Conservation (phyloP, 352 stramenopile species). For the Phytophthora colocasiae region DNA sequence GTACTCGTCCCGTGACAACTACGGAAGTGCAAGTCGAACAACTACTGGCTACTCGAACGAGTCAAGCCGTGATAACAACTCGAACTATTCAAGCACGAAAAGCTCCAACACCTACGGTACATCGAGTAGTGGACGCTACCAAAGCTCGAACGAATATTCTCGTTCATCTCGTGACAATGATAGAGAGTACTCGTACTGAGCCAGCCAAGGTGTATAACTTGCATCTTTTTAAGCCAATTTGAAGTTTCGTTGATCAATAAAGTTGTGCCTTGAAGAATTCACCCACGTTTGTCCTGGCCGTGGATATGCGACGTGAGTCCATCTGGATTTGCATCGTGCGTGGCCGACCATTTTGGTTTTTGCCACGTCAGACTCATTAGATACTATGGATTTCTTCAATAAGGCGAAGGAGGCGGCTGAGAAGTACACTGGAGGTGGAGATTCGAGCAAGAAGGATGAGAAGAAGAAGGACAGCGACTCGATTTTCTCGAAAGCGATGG, state of each 20-base stretch:
- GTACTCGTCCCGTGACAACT: neutral
- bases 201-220: neutral
- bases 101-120: neutral
- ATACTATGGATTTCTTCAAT: slow-evolving; percentile 34
- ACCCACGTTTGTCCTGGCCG: slow-evolving; percentile 27
- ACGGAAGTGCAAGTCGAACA: slow-evolving; percentile 1
- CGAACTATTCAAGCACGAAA: neutral
- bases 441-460: slow-evolving; percentile 20
- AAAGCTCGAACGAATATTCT: neutral
- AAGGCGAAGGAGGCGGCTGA: slow-evolving; percentile 33
- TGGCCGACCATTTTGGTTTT: slow-evolving; percentile 17
- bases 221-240: neutral
- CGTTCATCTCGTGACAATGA: neutral
- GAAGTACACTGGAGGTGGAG: slow-evolving; percentile 19
- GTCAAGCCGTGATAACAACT: neutral
- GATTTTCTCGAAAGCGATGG: slow-evolving; percentile 30
- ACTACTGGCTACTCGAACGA: neutral
- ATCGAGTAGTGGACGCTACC: neutral
- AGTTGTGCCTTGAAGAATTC: neutral
- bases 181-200: slow-evolving; percentile 9
- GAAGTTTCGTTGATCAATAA: neutral
- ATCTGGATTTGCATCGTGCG: slow-evolving; percentile 12
- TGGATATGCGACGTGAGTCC: slow-evolving; percentile 15
- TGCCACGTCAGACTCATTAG: slow-evolving; percentile 7
- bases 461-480: slow-evolving; percentile 30